Evolutionary conservation across 805 yeast species (phyloP), one percentile per base, ranked within the genome.

Genomic region (Teunomyces tritomae): DNA sequence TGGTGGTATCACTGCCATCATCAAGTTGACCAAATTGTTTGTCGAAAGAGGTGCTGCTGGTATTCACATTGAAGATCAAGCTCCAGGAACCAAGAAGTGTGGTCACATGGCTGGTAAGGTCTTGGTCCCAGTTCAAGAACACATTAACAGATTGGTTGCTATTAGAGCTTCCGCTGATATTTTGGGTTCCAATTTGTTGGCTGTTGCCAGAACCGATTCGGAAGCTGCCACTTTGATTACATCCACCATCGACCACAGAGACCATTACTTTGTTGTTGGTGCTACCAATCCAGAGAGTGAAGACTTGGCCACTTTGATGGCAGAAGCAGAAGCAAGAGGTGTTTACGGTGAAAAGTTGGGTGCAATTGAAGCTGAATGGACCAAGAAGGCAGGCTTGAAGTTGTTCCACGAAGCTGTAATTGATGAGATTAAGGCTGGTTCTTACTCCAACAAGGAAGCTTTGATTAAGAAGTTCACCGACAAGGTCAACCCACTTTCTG

Each of bases 101-200:
- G 98, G 98, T 52, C 98, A 92, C 73, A 92, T 92, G 98, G 97
- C 96, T 57, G 98, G 98, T 61, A 89, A 94, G 72, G 97, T 94
- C 46, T 82, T 92, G 58, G 97, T 92, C 53, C 98, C 98, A 54
- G 94, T 90, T 50, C 97, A 90, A 73, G 98, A 92, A 76, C 98
- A 92, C 73, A 88, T 92, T 71, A 90, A 89, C 76, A 83, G 98
- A 69, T 78, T 92, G 67, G 85, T 89, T 55, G 95, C 97, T 43
- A 88, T 92, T 62, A 85, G 98, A 71, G 89, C 96, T 53, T 83
- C 95, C 62, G 97, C 97, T 43, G 98, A 92, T 72, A 87, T 91
- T 53, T 83, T 89, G 73, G 94, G 96, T 45, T 80, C 90, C 39
- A 90, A 90, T 63, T 78, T 92, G 64, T 73, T 92, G 54, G 80